phyloP scores from a whole-genome alignment of 192 early-diverging fungal species.

The Lunasporangiospora selenospora region DNA sequence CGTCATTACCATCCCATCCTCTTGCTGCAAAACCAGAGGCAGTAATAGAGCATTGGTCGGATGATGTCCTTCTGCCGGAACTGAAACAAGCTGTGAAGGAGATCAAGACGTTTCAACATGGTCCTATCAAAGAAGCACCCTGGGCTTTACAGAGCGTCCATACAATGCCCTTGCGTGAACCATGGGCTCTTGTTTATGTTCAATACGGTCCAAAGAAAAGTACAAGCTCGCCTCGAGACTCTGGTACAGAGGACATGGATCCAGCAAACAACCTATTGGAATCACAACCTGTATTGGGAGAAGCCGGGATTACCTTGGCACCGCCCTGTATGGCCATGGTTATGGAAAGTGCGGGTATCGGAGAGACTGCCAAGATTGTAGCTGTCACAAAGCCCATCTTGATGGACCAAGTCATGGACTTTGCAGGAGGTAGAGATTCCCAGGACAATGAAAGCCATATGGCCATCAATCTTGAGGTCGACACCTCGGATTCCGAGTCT shows the following conservation, averaged over 20 bases:
- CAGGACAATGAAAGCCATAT: not conserved
- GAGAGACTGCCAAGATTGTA: conserved; percentile 26
- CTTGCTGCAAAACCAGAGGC: not conserved
- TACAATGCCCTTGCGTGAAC: conserved; percentile 23
- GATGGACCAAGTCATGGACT: conserved; percentile 46
- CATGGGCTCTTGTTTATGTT: conserved; percentile 41
- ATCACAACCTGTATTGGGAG: too few relatives aligned
- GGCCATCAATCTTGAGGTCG: conserved; percentile 17
- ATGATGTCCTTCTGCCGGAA: conserved; percentile 19
- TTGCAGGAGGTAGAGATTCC: conserved; percentile 6
- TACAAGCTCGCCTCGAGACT: not conserved
- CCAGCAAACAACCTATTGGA: too few relatives aligned
- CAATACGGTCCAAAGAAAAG: conserved; percentile 1
- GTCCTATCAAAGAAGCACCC: conserved; percentile 31
- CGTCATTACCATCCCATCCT: not conserved
- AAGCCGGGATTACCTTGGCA: conserved; percentile 21
- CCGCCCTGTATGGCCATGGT: conserved; percentile 46
- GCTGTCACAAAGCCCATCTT: conserved; percentile 41
- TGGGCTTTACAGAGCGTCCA: conserved; percentile 10
- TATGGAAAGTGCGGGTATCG: conserved; percentile 14
- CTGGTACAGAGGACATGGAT: not conserved
- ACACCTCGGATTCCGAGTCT: conserved; percentile 28
- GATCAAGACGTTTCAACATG: conserved; percentile 27
- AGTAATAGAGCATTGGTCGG: conserved; percentile 17
- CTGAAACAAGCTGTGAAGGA: conserved; percentile 25